phyloP scores from a whole-genome alignment of 1,284 basidiomycete species.

The Ceratobasidium sp. region DNA sequence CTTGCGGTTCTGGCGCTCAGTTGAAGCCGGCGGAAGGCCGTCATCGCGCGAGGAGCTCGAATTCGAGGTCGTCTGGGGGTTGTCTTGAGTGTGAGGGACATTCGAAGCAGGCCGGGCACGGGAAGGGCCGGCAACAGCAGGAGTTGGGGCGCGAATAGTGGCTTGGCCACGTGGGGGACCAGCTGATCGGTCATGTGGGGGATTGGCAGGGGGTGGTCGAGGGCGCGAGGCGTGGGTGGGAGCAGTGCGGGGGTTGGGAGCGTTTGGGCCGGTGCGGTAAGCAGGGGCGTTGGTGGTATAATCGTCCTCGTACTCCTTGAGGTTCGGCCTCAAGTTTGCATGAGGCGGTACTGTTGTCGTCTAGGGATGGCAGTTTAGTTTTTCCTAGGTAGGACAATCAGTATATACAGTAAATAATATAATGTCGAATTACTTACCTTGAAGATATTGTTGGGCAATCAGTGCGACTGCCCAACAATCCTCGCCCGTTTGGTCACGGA shows the following conservation, averaged over 20 bases:
- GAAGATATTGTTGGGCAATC: slow-evolving; percentile 9
- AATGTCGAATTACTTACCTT: not conserved
- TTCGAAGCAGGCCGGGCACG: not conserved
- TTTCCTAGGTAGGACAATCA: not conserved
- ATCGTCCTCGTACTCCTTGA: not conserved
- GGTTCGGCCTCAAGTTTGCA: not conserved
- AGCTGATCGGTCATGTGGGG: not conserved
- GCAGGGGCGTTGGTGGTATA: not conserved
- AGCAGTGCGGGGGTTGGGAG: not conserved
- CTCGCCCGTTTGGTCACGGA: not conserved
- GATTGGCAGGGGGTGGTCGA: not conserved
- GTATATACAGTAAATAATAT: not conserved
- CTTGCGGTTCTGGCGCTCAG: slow-evolving; percentile 1
- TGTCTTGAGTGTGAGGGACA: not conserved
- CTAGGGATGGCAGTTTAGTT: not conserved
- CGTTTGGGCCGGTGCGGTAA: not conserved
- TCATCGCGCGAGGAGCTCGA: not conserved
- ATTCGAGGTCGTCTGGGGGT: not conserved
- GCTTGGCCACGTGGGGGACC: not conserved
- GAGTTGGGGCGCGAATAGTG: not conserved
- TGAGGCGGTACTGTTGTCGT: not conserved
- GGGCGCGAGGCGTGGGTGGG: not conserved
- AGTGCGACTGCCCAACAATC: slow-evolving; percentile 4
- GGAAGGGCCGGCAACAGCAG: not conserved
- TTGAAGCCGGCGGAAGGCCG: not conserved